Base-by-base conservation (phyloP, 176 grass and related monocot genomes). In the Oropetium thomaeum region DNA sequence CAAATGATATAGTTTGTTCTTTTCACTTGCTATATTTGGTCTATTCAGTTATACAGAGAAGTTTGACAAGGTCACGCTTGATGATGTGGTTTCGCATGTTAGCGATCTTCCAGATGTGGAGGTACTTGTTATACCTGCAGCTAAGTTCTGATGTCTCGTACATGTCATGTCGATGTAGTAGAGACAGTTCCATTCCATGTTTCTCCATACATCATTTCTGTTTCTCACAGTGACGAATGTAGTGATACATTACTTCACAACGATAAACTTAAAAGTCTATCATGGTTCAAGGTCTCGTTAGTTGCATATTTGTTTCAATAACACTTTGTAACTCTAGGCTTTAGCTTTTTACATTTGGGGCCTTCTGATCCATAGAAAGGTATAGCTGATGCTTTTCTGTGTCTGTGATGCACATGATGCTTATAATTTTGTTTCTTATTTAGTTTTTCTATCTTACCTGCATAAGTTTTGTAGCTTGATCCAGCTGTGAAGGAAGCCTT, bases 401-500 rank as follows among this genome's bases (percentile, higher is more conserved):
- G 17, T 52, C 1, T 25, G n/a, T 3, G 27, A 16, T 59, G 16
- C 9, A 10, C 22, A 41, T 53, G 43, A 8, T 62, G 33, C 33
- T 52, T 7, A 19, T 44, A 31, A 22, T 12, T 62, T 67, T 29
- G 2, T n/a, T 60, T 7, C 19, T 30, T 55, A 14, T 20, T 25
- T 19, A 40, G 19, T 63, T 22, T 81, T 65, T 31, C 12, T 59
- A 19, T 63, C 58, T 87, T 71, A 82, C 30, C 13, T 87, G 62
- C n/a, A 58, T 40, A 62, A 62, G 51, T 30, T 60, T 32, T 91
- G 67, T 79, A 98, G 95, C 89, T 94, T 92, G 95, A 98, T 79
- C 91, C 91, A 72, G 86, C 73, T 69, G 89, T 98, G 41, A 92
- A 87, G 78, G 81, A 92, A 89, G 84, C 95, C 83, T 98, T 98